phyloP scores from a whole-genome alignment of 2,329 filamentous ascomycete genomes.

The Microdochium paspali region DNA sequence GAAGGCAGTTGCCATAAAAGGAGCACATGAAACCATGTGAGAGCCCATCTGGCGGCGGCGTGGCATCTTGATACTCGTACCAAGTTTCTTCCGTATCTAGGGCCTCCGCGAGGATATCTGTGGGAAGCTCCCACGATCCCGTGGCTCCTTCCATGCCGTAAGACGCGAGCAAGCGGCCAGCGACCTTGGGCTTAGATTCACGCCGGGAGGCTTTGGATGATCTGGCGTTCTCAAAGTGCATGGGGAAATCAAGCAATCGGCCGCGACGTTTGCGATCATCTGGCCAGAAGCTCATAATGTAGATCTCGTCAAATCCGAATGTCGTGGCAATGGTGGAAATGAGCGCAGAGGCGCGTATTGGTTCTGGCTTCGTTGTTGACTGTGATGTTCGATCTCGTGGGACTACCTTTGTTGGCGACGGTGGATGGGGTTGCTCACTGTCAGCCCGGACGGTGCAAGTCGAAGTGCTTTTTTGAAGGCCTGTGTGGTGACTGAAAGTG shows the following conservation, averaged over 20 bases:
- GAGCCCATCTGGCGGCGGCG: neutral
- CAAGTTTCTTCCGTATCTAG: neutral
- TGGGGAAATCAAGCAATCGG: neutral
- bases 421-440: neutral
- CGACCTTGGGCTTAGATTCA: neutral
- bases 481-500: neutral
- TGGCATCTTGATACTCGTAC: neutral
- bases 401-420: neutral
- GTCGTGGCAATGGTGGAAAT: neutral
- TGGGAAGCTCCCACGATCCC: neutral
- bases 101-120: neutral
- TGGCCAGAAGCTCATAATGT: neutral
- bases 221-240: neutral
- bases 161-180: neutral
- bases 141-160: neutral
- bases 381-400: neutral
- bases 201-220: neutral
- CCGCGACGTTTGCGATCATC: neutral
- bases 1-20: neutral
- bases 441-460: neutral
- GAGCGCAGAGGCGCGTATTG: neutral
- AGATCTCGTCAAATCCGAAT: neutral
- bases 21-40: neutral
- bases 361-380: neutral
- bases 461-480: neutral